Conservation (phyloP, 495 filamentous ascomycete species). For the Schizothecium vesticola region DNA sequence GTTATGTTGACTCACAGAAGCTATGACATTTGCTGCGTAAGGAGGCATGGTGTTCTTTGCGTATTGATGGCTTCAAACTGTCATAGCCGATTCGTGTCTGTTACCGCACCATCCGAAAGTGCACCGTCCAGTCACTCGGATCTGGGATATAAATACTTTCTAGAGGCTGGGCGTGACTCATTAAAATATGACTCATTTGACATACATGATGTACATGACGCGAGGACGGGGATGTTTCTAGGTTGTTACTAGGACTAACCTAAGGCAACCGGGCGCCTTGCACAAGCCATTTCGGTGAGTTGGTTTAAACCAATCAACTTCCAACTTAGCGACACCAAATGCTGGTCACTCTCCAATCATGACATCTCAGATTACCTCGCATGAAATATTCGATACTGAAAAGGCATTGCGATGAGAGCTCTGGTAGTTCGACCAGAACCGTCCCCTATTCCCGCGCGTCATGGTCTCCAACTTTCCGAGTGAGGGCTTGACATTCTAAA, state of each 20-base stretch:
- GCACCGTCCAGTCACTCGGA: background rate
- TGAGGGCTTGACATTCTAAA: too few relatives aligned
- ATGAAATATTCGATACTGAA: background rate
- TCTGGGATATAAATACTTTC: slow-evolving; percentile 3
- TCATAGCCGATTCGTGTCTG: background rate
- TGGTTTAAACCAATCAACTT: background rate
- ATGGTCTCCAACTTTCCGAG: too few relatives aligned
- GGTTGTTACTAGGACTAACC: too few relatives aligned
- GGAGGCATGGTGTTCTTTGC: slow-evolving; percentile 2
- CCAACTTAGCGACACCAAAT: background rate
- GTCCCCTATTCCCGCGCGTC: too few relatives aligned
- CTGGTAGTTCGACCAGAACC: too few relatives aligned
- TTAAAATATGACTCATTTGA: too few relatives aligned
- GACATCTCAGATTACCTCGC: background rate
- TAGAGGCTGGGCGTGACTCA: too few relatives aligned
- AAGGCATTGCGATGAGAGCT: too few relatives aligned
- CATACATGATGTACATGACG: too few relatives aligned
- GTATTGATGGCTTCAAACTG: background rate
- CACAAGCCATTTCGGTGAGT: background rate
- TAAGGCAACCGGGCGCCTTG: too few relatives aligned
- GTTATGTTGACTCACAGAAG: background rate
- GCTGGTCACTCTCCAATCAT: slow-evolving; percentile 4
- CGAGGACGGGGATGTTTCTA: too few relatives aligned
- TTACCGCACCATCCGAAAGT: background rate
- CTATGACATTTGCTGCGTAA: background rate